Conservation (phyloP, 163 green algal genomes). For the Picocystis sp. region DNA sequence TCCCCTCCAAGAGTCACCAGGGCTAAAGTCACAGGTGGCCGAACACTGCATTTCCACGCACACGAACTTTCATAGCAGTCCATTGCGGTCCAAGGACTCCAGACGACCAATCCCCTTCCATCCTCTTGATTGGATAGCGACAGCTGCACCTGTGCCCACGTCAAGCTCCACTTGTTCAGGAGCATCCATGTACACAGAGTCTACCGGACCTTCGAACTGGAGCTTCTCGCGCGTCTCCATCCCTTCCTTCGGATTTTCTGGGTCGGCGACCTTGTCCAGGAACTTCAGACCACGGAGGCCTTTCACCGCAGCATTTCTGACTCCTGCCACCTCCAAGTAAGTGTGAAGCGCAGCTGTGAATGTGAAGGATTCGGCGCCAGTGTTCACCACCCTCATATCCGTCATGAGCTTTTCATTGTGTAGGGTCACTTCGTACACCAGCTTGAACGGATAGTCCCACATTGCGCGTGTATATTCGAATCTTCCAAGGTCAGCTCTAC, state of each 20-base stretch:
- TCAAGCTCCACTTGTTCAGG: conserved; percentile 57
- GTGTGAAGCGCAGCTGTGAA: conserved; percentile 91
- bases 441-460: conserved; percentile 46
- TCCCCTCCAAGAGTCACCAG: conserved; percentile 37
- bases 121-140: conserved; percentile 46
- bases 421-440: conserved; percentile 48
- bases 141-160: conserved; percentile 52
- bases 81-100: conserved; percentile 19
- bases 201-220: conserved; percentile 21
- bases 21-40: conserved; percentile 25
- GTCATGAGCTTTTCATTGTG: conserved; percentile 58
- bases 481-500: conserved; percentile 55
- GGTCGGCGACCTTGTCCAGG: conserved; percentile 58
- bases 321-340: conserved; percentile 78
- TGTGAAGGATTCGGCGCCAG: conserved; percentile 41
- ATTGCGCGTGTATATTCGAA: conserved; percentile 77
- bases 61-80: conserved; percentile 52
- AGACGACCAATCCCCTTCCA: conserved; percentile 46
- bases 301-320: conserved; percentile 47
- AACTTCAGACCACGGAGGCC: conserved; percentile 54
- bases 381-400: conserved; percentile 57
- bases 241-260: conserved; percentile 48
- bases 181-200: conserved; percentile 62
- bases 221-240: conserved; percentile 23
- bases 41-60: conserved; percentile 76